Percentiles rank a stretch among this genome's conserved stretches.
Conservation (phyloP, 2,329 filamentous ascomycete genomes). For the Diaporthe sp. region DNA sequence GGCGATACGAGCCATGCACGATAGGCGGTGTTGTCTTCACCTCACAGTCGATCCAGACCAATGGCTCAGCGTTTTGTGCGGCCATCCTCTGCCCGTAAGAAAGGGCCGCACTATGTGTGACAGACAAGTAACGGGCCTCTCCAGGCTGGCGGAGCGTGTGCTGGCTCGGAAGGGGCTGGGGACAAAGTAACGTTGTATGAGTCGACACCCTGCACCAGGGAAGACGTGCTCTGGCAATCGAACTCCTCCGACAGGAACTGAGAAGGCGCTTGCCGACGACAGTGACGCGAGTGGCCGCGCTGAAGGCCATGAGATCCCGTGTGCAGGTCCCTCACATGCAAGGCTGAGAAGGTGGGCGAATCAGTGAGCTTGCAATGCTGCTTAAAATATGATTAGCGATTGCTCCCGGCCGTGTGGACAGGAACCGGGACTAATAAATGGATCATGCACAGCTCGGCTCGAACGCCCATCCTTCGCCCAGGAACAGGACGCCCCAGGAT, state of each 20-base stretch:
- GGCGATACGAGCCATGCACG: background rate
- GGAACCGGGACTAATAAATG: background rate
- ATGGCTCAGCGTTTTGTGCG: conserved; percentile 59
- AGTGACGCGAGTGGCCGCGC: background rate
- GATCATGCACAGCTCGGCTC: background rate
- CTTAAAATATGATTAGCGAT: conserved; percentile 5
- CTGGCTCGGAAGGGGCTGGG: conserved; percentile 1
- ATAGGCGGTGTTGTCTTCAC: conserved; percentile 43
- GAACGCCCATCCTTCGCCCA: background rate
- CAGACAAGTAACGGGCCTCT: background rate
- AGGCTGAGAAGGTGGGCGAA: conserved; percentile 20
- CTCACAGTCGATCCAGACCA: conserved; percentile 87
- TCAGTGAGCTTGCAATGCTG: conserved; percentile 29
- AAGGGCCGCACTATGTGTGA: no score
- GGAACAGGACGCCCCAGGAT: background rate
- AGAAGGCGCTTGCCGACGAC: conserved; percentile 15
- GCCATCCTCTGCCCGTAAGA: conserved; percentile 23
- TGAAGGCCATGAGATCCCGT: background rate
- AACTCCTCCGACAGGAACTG: background rate
- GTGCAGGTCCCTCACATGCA: background rate
- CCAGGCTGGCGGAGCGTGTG: background rate
- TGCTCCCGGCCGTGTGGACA: background rate
- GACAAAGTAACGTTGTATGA: conserved; percentile 29
- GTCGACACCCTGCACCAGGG: conserved; percentile 16
- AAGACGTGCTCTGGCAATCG: background rate